Base-by-base conservation (phyloP, 2,329 filamentous ascomycete species). In the Aspergillus awamori region DNA sequence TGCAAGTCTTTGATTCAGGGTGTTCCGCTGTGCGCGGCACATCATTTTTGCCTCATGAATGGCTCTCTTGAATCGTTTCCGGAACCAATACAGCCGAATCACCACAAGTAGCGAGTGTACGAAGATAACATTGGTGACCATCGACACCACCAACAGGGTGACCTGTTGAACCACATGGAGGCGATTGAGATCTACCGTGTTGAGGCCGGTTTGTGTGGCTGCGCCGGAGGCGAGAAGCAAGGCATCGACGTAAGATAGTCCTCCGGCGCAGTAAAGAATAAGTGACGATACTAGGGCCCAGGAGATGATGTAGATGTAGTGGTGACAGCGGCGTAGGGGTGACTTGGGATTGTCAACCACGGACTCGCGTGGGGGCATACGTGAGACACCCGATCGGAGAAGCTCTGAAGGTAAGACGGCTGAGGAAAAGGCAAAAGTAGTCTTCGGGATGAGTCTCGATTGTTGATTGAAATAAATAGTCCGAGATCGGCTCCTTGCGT, bases 51-150 rank as follows among this genome's bases (percentile, higher is more conserved):
- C 87, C 67, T 95, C 90, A 33, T 82, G 83, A 15, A 90, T 91
- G 63, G 96, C 85, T 67, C 89, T 83, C 72, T 94, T 89, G 73
- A 98, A 97, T 11, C 92, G 86, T 76, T 94, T 96, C 77, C 97
- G 93, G 73, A 98, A 98, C 93, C 93, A 98, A 77, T 96, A 96
- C 2, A 98, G 81, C 30, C 94, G 89, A 8, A 97, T 83, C 67
- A 96, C 92, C 10, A 98, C 94, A 36, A 98, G 92, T 55, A 87
- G 89, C 1, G 90, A 87, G 72, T 95, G 87, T 69, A 96, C 87
- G 45, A 89, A 87, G 61, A 96, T 93, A 0, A 92, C 92, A 61
- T 91, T 95, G 24, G 89, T 86, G n/a, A 90, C 69, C 83, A 92
- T 88, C 5, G 88, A 80, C 49, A 91, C 82, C 8, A 92, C 67